Conservation (phyloP, 768 basidiomycete genomes). For the Agrocybe pediades region DNA sequence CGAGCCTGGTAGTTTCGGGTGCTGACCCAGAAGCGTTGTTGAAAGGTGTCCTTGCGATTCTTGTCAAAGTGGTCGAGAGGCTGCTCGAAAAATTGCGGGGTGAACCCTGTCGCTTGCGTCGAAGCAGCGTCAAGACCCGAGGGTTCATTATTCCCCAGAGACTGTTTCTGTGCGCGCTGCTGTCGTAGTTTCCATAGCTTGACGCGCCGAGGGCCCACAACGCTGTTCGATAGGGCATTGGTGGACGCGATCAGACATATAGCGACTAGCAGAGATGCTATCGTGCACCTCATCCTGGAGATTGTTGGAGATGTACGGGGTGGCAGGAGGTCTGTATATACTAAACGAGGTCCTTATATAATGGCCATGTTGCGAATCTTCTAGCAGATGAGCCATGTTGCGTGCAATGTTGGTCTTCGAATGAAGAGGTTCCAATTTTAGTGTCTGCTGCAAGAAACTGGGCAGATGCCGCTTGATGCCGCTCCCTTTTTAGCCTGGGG, state of each 20-base stretch:
- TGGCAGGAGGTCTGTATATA: too few species aligned
- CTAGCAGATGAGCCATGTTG: too few species aligned
- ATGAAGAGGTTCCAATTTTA: too few species aligned
- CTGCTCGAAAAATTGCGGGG: slow-evolving; percentile 74
- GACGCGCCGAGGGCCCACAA: slow-evolving; percentile 57
- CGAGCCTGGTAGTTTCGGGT: slow-evolving; percentile 75
- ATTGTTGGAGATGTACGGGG: too few species aligned
- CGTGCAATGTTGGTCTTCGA: too few species aligned
- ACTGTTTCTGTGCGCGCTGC: slow-evolving; percentile 2
- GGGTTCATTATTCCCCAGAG: slow-evolving; percentile 12
- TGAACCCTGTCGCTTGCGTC: slow-evolving; percentile 33
- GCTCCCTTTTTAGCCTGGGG: too few species aligned
- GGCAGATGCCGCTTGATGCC: too few species aligned
- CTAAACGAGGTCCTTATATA: too few species aligned
- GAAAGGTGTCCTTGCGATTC: slow-evolving; percentile 60
- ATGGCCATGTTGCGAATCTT: too few species aligned
- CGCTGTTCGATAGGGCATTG: slow-evolving; percentile 13
- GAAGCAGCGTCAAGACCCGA: slow-evolving; percentile 1
- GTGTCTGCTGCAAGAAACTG: too few species aligned
- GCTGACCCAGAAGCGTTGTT: slow-evolving; percentile 93
- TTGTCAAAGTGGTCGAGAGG: slow-evolving; percentile 81
- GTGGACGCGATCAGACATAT: not conserved
- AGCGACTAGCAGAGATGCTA: slow-evolving; percentile 6
- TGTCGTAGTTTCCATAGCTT: slow-evolving; percentile 63
- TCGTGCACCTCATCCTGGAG: slow-evolving; percentile 10